Evolutionary conservation across 495 filamentous ascomycete species (phyloP).

Genomic region (Evernia prunastri): DNA sequence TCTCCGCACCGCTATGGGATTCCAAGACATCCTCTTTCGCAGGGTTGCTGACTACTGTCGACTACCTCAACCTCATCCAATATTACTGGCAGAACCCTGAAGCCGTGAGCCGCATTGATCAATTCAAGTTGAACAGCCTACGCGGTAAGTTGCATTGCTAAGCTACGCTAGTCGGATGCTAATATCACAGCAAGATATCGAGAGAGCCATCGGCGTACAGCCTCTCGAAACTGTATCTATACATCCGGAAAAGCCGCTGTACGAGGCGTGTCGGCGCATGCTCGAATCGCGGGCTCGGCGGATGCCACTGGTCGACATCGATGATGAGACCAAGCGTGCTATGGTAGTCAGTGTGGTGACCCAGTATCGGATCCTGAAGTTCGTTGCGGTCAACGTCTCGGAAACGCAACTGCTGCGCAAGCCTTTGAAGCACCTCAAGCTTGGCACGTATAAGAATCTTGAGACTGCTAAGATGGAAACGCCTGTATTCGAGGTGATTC

Average conservation of each 20-base stretch:
- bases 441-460: conserved; percentile 78
- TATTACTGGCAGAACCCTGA: conserved; percentile 99
- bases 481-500: conserved; percentile 92
- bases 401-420: conserved; percentile 87
- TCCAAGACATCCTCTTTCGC: conserved; percentile 90
- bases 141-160: conserved; percentile 54
- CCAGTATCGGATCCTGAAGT: conserved; percentile 96
- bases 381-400: conserved; percentile 93
- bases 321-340: conserved; percentile 87
- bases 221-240: conserved; percentile 96
- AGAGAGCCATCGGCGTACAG: conserved; percentile 81
- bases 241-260: conserved; percentile 79
- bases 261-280: conserved; percentile 94
- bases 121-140: conserved; percentile 89
- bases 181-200: conserved; percentile 61
- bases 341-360: conserved; percentile 96
- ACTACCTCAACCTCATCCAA: conserved; percentile 98
- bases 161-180: neutral
- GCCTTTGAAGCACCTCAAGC: conserved; percentile 71
- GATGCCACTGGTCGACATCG: conserved; percentile 88
- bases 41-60: conserved; percentile 86
- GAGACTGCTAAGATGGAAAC: conserved; percentile 84
- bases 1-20: conserved; percentile 97
- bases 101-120: conserved; percentile 78
- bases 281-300: conserved; percentile 84